Percentiles rank a stretch among this genome's conserved stretches.
These are phyloP conservation scores for Pythium rhizo-oryzae DNA, from an alignment of 352 stramenopile genomes.

Conservation along the genomic window DNA sequence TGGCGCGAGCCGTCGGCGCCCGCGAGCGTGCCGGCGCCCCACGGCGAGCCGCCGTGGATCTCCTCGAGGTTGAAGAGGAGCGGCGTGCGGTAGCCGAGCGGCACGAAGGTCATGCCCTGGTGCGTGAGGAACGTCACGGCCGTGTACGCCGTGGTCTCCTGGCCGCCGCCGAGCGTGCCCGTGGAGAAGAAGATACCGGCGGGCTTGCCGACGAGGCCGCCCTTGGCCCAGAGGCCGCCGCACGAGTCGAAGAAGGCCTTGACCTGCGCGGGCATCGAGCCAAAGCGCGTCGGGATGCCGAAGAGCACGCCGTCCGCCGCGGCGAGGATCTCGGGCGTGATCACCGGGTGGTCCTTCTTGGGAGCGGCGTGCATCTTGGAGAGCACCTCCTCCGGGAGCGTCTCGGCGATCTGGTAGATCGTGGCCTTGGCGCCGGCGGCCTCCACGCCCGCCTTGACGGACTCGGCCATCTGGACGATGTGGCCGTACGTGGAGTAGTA, in stretches of 20 bases:
- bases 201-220: slow-evolving; percentile 86
- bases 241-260: slow-evolving; percentile 89
- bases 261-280: slow-evolving; percentile 83
- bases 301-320: slow-evolving; percentile 85
- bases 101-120: slow-evolving; percentile 93
- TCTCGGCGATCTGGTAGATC: slow-evolving; percentile 78
- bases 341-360: slow-evolving; percentile 63
- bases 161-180: slow-evolving; percentile 75
- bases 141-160: slow-evolving; percentile 90
- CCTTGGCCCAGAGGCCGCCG: slow-evolving; percentile 83
- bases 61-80: slow-evolving; percentile 79
- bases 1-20: slow-evolving; percentile 80
- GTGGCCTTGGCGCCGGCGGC: slow-evolving; percentile 45
- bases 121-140: slow-evolving; percentile 87
- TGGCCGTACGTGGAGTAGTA: slow-evolving; percentile 87
- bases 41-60: slow-evolving; percentile 76
- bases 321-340: slow-evolving; percentile 50
- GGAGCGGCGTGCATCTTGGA: slow-evolving; percentile 65
- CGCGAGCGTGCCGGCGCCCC: slow-evolving; percentile 85
- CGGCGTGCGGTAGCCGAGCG: slow-evolving; percentile 70
- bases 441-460: slow-evolving; percentile 61
- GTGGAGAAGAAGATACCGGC: slow-evolving; percentile 90
- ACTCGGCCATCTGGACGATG: slow-evolving; percentile 56
- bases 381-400: slow-evolving; percentile 66
- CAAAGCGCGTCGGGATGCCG: slow-evolving; percentile 84